A percentile compares a stretch with the other conserved stretches of the same genome.
These are phyloP conservation scores for Cucurbitaria berberidis DNA, from an alignment of 2,329 filamentous ascomycete species.

Conservation along the genomic window DNA sequence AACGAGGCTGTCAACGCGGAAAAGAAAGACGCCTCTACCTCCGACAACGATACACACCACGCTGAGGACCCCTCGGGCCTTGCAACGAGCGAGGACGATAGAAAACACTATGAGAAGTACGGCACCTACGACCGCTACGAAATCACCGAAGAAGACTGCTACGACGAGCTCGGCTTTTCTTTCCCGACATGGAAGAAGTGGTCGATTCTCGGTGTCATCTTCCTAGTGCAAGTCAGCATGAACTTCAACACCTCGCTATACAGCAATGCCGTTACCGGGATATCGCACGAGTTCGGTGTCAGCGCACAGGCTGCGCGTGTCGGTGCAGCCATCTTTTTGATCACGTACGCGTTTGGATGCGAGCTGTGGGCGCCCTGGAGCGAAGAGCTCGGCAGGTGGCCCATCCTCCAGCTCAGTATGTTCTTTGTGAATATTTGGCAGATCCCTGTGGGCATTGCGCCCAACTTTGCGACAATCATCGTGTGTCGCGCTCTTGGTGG, in stretches of 20 bases:
- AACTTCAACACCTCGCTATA: conserved; percentile 66
- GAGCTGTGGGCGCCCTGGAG: conserved; percentile 89
- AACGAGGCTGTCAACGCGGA: conserved; percentile 25
- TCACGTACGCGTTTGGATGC: conserved; percentile 83
- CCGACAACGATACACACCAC: conserved; percentile 23
- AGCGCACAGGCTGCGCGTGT: conserved; percentile 71
- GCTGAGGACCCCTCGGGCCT: conserved; percentile 22
- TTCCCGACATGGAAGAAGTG: conserved; percentile 61
- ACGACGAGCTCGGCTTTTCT: conserved; percentile 57
- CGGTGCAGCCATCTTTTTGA: conserved; percentile 79
- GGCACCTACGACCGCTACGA: conserved; percentile 55
- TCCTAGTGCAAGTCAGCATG: conserved; percentile 62
- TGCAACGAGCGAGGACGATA: conserved; percentile 29
- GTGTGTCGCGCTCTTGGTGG: conserved; percentile 60
- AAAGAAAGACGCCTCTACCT: conserved; percentile 33
- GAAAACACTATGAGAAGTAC: conserved; percentile 39
- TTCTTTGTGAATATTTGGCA: conserved; percentile 81
- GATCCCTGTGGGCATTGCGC: conserved; percentile 67
- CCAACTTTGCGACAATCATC: conserved; percentile 73
- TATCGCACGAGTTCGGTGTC: conserved; percentile 69
- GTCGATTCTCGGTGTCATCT: conserved; percentile 59
- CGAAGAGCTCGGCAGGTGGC: conserved; percentile 80
- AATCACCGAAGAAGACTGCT: conserved; percentile 58
- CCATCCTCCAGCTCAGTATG: conserved; percentile 74
- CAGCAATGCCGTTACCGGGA: conserved; percentile 59